Percentiles rank a stretch among this genome's conserved stretches.
phyloP scores from a whole-genome alignment of 768 basidiomycete genomes.

The Lentinula edodes region DNA sequence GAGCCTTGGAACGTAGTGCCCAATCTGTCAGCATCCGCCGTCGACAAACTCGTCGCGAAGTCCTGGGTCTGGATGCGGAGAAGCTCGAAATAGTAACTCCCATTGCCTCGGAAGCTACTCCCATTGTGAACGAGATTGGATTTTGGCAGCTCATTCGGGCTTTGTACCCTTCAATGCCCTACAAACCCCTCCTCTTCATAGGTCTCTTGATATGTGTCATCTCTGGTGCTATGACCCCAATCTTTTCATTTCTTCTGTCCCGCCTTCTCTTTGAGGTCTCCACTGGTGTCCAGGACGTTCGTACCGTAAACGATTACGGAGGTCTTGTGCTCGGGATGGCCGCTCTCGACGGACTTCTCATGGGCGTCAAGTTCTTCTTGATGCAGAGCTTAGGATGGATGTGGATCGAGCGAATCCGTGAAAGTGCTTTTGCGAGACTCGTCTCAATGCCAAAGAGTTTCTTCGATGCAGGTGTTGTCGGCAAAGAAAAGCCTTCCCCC shows the following conservation, averaged over 20 bases:
- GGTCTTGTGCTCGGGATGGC: slow-evolving; percentile 70
- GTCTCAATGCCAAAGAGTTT: slow-evolving; percentile 80
- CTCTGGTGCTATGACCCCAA: slow-evolving; percentile 81
- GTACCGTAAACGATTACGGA: slow-evolving; percentile 63
- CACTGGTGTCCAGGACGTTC: slow-evolving; percentile 56
- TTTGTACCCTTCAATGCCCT: slow-evolving; percentile 67
- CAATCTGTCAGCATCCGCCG: slow-evolving; percentile 21
- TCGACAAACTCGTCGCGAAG: slow-evolving; percentile 10
- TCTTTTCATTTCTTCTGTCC: slow-evolving; percentile 90
- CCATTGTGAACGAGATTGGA: slow-evolving; percentile 18
- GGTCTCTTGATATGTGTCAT: slow-evolving; percentile 66
- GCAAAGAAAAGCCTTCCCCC: neutral
- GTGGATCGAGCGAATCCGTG: slow-evolving; percentile 71
- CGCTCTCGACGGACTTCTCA: slow-evolving; percentile 66
- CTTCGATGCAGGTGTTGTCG: slow-evolving; percentile 51
- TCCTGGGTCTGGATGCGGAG: slow-evolving; percentile 15
- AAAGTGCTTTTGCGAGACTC: slow-evolving; percentile 47
- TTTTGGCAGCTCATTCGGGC: slow-evolving; percentile 44
- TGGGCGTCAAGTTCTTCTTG: slow-evolving; percentile 72
- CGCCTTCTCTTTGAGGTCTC: slow-evolving; percentile 74
- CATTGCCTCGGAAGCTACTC: slow-evolving; percentile 11
- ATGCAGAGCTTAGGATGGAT: slow-evolving; percentile 70
- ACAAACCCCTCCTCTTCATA: slow-evolving; percentile 62
- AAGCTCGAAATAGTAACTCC: slow-evolving; percentile 20
- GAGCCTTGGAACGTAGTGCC: slow-evolving; percentile 32